phyloP scores from a whole-genome alignment of 2,329 filamentous ascomycete species.

The Aureobasidium lini region DNA sequence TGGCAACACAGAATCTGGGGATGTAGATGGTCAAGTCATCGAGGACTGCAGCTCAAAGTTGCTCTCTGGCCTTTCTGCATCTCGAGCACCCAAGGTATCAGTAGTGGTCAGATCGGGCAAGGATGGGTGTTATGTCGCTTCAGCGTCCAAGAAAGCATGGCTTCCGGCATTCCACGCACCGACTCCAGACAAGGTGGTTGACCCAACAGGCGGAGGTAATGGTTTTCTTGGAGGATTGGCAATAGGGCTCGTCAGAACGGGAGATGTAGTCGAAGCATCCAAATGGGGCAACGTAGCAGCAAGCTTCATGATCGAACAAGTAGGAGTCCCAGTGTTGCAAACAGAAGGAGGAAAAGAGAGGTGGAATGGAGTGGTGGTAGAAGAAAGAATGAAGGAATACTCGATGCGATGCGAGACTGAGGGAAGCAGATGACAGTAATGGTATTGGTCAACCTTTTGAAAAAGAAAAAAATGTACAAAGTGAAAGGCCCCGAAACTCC shows the following conservation, averaged over 20 bases:
- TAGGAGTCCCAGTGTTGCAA: conserved; percentile 64
- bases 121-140: conserved; percentile 55
- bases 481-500: conserved; percentile 10
- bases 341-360: conserved; percentile 28
- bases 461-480: background rate
- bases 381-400: conserved; percentile 29
- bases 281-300: conserved; percentile 75
- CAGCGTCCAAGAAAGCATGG: conserved; percentile 46
- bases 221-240: conserved; percentile 65
- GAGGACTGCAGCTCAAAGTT: conserved; percentile 31
- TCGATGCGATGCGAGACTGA: background rate
- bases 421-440: conserved; percentile 5
- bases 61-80: conserved; percentile 20
- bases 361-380: conserved; percentile 42
- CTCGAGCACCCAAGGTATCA: conserved; percentile 33
- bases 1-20: conserved; percentile 31
- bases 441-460: conserved; percentile 7
- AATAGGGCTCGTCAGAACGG: conserved; percentile 48
- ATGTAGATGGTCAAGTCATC: conserved; percentile 32
- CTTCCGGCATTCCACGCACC: conserved; percentile 65
- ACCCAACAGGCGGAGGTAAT: conserved; percentile 92
- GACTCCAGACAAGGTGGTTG: conserved; percentile 55
- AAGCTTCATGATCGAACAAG: conserved; percentile 90
- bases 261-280: conserved; percentile 59
- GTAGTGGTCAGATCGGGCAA: conserved; percentile 66